Percentiles rank a stretch among this genome's conserved stretches.
Conservation (phyloP, 768 basidiomycete genomes). For the Trametes coccinea region DNA sequence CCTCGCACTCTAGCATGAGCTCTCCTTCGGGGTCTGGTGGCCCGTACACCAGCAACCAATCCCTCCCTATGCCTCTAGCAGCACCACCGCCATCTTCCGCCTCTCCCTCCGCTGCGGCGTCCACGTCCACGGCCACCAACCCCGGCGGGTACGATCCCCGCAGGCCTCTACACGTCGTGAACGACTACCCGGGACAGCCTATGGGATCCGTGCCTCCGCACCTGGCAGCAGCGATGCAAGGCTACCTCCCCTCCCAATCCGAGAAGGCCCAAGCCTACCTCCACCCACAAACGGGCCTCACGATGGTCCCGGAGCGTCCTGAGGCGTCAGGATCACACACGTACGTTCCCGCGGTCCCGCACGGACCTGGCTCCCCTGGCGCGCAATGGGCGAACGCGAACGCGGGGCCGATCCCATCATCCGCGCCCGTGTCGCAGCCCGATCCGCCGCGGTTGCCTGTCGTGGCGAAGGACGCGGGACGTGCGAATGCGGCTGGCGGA, state of each 20-base stretch:
- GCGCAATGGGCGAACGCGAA: background rate
- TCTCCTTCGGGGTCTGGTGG: background rate
- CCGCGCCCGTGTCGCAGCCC: background rate
- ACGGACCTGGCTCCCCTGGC: background rate
- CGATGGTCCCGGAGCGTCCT: background rate
- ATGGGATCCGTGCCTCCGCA: background rate
- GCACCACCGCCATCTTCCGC: background rate
- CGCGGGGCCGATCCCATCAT: background rate
- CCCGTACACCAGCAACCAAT: background rate
- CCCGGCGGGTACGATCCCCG: constrained; percentile 1
- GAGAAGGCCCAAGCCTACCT: constrained; percentile 17
- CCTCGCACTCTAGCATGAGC: background rate
- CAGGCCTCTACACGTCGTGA: constrained; percentile 10
- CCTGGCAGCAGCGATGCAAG: background rate
- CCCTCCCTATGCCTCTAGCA: background rate
- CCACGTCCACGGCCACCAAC: background rate
- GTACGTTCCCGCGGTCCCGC: background rate
- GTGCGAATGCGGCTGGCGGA: background rate
- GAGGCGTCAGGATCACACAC: constrained; percentile 3
- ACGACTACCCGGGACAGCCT: background rate
- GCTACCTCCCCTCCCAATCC: background rate
- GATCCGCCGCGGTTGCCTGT: constrained; percentile 4
- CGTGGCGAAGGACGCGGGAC: constrained; percentile 8
- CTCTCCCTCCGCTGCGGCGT: background rate
- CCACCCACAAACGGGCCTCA: constrained; percentile 11